A percentile compares a stretch with the other conserved stretches of the same genome.
Conservation (phyloP, 139 green algal genomes). For the Chlorella ohadii region DNA sequence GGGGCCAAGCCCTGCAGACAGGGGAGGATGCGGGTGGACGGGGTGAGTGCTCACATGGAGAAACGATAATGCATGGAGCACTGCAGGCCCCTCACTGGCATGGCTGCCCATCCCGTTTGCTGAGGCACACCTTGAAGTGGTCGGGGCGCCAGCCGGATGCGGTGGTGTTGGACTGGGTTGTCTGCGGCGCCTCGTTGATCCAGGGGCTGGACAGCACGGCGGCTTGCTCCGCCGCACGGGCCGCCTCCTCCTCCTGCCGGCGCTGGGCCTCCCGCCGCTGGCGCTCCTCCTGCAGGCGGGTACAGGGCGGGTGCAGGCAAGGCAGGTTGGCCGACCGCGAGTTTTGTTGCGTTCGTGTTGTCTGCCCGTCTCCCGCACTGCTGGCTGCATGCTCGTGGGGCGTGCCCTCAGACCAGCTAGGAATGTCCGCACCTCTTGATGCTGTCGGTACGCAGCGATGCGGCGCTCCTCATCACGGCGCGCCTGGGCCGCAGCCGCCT, state of each 20-base stretch:
- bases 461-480: background rate
- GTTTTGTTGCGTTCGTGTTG: too few relatives aligned
- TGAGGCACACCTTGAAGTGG: constrained; percentile 23
- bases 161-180: background rate
- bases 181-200: constrained; percentile 18
- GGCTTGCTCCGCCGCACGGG: constrained; percentile 9
- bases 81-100: too few relatives aligned
- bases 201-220: constrained; percentile 12
- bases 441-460: background rate
- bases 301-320: background rate
- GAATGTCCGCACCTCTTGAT: constrained; percentile 26
- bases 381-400: too few relatives aligned
- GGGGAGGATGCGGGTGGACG: too few relatives aligned
- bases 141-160: constrained; percentile 16
- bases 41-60: too few relatives aligned
- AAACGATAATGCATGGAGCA: too few relatives aligned
- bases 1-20: background rate
- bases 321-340: too few relatives aligned
- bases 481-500: background rate
- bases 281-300: background rate
- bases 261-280: background rate
- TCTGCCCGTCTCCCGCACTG: background rate
- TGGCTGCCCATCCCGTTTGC: too few relatives aligned
- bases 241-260: background rate
- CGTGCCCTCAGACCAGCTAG: too few relatives aligned